Base-by-base conservation (phyloP, 306 rosid genomes). In the Malus sylvestris region DNA sequence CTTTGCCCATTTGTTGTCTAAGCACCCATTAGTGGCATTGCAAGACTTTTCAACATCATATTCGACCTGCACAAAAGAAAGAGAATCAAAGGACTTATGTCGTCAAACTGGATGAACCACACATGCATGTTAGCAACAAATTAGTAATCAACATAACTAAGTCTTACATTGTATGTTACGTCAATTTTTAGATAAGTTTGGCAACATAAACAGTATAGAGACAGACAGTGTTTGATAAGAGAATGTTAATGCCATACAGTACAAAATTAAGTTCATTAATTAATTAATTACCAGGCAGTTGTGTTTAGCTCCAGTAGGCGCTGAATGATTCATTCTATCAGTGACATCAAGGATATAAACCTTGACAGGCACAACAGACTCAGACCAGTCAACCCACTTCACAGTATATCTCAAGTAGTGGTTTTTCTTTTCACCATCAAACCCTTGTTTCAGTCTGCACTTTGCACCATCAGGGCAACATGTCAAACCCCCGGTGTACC, bases 331-430 rank as follows among this genome's bases (percentile, higher is more conserved):
- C 57, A 72, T 84, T 68, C 44, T 81, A 82, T 93, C 97, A 67
- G 98, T 89, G 25, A 71, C 93, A 71, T 93, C 96, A 22, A 89
- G 23, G 62, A 89, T 83, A 68, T 87, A 93, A 58, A 91, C 81
- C 83, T 87, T 81, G 18, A 87, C 89, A 22, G 98, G 97, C 81
- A 93, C 81, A 2, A 91, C 14, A 18, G 27, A 80, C 42, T 86
- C 80, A 66, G 81, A 79, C 98, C 98, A 93, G 12, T 91, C 92
- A 45, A 88, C 75, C 98, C 96, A 93, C 74, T 87, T 78, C 29
- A 89, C 86, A 2, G 91, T 91, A 72, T 91, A 93, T 86, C 72
- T 88, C 67, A 93, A 22, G 78, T 85, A 91, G 67, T 91, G 88
- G 65, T 61, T 86, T 81, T 88, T 85, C 80, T 79, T 79, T 22